Evolutionary conservation across 2,329 filamentous ascomycete genomes (phyloP), one percentile per base, ranked within the genome.

Genomic region (Aureobasidium subglaciale): DNA sequence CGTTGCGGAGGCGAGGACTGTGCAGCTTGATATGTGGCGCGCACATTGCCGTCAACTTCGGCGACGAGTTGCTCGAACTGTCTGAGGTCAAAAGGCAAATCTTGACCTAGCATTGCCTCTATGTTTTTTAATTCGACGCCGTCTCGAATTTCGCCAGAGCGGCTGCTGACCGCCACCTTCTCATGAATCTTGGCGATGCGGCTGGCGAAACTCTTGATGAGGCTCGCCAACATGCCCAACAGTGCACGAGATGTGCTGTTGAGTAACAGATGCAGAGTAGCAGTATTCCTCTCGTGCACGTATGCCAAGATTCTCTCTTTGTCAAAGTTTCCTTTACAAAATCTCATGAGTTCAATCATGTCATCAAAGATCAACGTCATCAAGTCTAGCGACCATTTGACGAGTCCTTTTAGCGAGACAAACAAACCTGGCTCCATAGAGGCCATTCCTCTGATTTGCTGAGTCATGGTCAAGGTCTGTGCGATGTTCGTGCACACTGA

Each of bases 341-440:
- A 32, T 43, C 34, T 29, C 24, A 38, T 35, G n/a, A 54, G 30
- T 20, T 40, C 41, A 55, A 76, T 71, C 35, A 85, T 67, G 27
- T 79, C 77, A 61, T 81, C 77, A 37, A 83, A 64, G 25, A 83
- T 70, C 63, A 76, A 83, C 18, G 77, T 72, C 58, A 78, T 75
- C 50, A 84, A 74, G 59, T 92, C 86, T 32, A 90, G 76, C 0
- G 82, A 82, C 91, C 91, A 96, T 65, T 81, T 85, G 4, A 87
- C 82, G 55, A 90, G 86, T 20, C 88, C 88, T 5, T 85, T 80
- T 10, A 95, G 74, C 41, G 85, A 81, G 37, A 84, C 81, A 2
- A 92, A 80, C 11, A 89, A 82, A 65, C 92, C 88, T 83, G 63
- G 34, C 22, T 56, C 59, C 15, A 58, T 13, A 4, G 22, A 55